Conservation (phyloP, 345 rosid genomes). For the Murraya paniculata region DNA sequence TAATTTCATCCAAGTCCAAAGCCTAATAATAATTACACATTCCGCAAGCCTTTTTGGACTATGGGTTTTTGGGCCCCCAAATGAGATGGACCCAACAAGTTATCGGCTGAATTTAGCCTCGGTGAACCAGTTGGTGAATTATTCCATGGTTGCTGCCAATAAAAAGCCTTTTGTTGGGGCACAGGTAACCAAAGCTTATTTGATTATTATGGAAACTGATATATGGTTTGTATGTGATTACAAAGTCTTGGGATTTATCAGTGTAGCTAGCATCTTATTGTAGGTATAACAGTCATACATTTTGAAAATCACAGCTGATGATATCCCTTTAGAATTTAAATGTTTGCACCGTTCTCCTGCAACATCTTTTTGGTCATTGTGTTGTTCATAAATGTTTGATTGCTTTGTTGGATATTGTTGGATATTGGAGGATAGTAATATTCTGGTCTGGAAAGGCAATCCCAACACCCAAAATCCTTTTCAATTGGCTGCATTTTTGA, state of each 20-base stretch:
- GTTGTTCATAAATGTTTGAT: neutral
- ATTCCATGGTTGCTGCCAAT: conserved; percentile 32
- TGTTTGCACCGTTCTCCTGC: neutral
- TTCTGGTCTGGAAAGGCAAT: conserved; percentile 2
- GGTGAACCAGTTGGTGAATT: conserved; percentile 41
- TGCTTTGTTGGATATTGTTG: neutral
- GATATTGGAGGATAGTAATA: neutral
- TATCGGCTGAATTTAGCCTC: conserved; percentile 31
- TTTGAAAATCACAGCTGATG: neutral
- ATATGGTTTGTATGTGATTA: neutral
- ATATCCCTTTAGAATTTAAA: neutral
- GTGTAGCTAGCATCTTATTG: neutral
- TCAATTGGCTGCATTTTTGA: neutral
- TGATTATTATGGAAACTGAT: neutral
- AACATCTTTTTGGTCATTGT: neutral
- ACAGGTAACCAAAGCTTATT: conserved; percentile 34
- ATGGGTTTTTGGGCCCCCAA: too few relatives aligned
- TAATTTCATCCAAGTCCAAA: too few relatives aligned
- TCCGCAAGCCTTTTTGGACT: too few relatives aligned
- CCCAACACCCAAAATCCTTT: neutral
- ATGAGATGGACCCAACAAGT: conserved; percentile 44
- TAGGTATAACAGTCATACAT: neutral
- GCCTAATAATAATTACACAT: too few relatives aligned
- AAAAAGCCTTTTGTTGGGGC: conserved; percentile 59
- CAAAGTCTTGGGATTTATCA: neutral